These are phyloP conservation scores for Hansenula sp. DNA, from an alignment of 1,139 yeast genomes.

Conservation along the genomic window DNA sequence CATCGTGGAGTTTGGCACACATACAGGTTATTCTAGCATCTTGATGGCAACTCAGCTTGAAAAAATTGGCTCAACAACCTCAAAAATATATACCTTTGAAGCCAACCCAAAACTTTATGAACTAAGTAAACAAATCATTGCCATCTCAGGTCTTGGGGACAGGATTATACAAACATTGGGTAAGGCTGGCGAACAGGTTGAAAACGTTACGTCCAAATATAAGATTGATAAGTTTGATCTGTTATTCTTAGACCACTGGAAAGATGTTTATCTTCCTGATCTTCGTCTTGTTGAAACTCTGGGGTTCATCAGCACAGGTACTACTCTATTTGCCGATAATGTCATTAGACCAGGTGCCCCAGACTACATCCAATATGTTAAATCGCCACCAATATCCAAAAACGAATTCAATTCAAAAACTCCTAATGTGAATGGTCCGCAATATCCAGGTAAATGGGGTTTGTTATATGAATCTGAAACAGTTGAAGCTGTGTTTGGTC, in stretches of 20 bases:
- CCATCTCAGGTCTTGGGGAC: constrained; percentile 27
- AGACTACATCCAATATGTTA: constrained; percentile 38
- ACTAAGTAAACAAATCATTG: constrained; percentile 25
- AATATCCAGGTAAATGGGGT: constrained; percentile 41
- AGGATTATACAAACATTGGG: constrained; percentile 30
- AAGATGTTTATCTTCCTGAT: constrained; percentile 38
- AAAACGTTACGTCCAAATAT: constrained; percentile 22
- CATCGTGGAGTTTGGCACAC: constrained; percentile 42
- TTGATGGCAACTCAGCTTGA: constrained; percentile 24
- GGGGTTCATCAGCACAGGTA: constrained; percentile 37
- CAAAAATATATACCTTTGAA: constrained; percentile 35
- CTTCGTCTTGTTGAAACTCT: constrained; percentile 39
- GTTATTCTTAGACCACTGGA: constrained; percentile 41
- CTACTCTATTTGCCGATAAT: constrained; percentile 40
- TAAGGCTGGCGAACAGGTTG: constrained; percentile 31
- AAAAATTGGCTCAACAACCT: constrained; percentile 13
- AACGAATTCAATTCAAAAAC: constrained; percentile 26
- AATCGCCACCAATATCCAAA: constrained; percentile 36
- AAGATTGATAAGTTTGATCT: constrained; percentile 26
- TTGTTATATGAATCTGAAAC: constrained; percentile 36
- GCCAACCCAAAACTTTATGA: constrained; percentile 20
- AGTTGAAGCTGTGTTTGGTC: neutral
- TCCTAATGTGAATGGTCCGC: constrained; percentile 29
- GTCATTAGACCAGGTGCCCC: constrained; percentile 35
- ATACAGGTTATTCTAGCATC: constrained; percentile 42